Evolutionary conservation across 192 early-diverging fungal species (phyloP).

Genomic region (Spinellus fusiger): DNA sequence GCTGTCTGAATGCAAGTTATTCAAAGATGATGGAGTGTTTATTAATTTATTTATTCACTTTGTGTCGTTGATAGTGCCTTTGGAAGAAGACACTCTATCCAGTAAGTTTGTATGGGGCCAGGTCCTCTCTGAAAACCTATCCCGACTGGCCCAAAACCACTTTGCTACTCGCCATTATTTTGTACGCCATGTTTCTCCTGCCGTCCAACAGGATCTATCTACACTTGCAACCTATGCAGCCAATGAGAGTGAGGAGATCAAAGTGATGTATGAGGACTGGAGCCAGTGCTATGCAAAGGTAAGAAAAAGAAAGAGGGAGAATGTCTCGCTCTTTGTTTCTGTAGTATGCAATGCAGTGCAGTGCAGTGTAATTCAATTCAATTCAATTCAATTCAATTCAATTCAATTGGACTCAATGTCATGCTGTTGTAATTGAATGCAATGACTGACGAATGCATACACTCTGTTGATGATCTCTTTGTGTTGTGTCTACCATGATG

Average conservation of each 20-base stretch:
- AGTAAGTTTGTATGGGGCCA: conserved; percentile 60
- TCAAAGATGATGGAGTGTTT: too few relatives aligned
- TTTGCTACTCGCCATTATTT: conserved; percentile 62
- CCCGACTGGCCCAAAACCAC: conserved; percentile 50
- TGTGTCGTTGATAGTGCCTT: conserved; percentile 19
- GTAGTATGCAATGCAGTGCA: too few relatives aligned
- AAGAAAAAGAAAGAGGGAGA: neutral
- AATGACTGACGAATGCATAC: too few relatives aligned
- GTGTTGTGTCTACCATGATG: too few relatives aligned
- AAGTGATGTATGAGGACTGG: conserved; percentile 39
- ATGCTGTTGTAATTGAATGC: too few relatives aligned
- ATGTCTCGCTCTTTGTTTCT: too few relatives aligned
- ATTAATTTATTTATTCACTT: too few relatives aligned
- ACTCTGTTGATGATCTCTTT: too few relatives aligned
- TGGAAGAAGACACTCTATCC: conserved; percentile 45
- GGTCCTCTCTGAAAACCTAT: conserved; percentile 59
- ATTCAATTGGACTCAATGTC: too few relatives aligned
- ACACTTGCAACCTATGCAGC: conserved; percentile 28
- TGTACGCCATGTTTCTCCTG: conserved; percentile 46
- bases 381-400: too few relatives aligned
- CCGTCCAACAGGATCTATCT: conserved; percentile 45
- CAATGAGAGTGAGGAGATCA: conserved; percentile 15
- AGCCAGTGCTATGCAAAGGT: conserved; percentile 32
- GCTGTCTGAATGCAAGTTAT: conserved; percentile 33
- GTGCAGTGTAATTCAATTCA: too few relatives aligned